Conservation (phyloP, 1,139 yeast species). For the Magnusiomyces tetraspermus region DNA sequence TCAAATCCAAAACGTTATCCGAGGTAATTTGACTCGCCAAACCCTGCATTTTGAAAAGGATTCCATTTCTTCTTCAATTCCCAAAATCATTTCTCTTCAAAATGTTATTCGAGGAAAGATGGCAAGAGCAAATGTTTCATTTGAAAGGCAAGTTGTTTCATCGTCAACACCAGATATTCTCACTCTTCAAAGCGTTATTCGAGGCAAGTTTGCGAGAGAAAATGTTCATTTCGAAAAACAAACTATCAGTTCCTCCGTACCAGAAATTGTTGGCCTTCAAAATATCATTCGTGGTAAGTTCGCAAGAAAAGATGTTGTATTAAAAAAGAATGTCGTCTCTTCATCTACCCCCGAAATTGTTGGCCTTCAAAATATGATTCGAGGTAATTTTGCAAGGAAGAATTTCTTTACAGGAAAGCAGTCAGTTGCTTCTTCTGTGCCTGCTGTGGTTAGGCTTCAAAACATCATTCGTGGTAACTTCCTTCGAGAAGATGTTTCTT, state of each 20-base stretch:
- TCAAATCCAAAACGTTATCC: constrained; percentile 62
- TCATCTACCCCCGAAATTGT: constrained; percentile 13
- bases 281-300: constrained; percentile 50
- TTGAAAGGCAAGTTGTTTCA: too few relatives aligned
- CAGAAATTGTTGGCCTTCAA: constrained; percentile 14
- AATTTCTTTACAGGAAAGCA: background rate
- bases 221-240: constrained; percentile 15
- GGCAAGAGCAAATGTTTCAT: constrained; percentile 21
- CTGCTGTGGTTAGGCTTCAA: constrained; percentile 14
- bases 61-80: too few relatives aligned
- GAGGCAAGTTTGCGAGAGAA: constrained; percentile 30
- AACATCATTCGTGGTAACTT: constrained; percentile 50
- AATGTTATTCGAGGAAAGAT: constrained; percentile 32
- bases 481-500: constrained; percentile 34
- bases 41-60: too few relatives aligned
- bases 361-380: constrained; percentile 34
- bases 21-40: constrained; percentile 56
- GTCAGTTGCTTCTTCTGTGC: constrained; percentile 14
- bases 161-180: constrained; percentile 47
- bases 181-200: constrained; percentile 35
- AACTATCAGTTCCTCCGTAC: constrained; percentile 15
- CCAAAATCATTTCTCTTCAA: constrained; percentile 43
- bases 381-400: constrained; percentile 49
- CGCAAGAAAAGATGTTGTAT: constrained; percentile 33
- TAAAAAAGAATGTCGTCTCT: constrained; percentile 5